Evolutionary conservation across 352 stramenopile genomes (phyloP).

Genomic region (Pythium plurisporium): DNA sequence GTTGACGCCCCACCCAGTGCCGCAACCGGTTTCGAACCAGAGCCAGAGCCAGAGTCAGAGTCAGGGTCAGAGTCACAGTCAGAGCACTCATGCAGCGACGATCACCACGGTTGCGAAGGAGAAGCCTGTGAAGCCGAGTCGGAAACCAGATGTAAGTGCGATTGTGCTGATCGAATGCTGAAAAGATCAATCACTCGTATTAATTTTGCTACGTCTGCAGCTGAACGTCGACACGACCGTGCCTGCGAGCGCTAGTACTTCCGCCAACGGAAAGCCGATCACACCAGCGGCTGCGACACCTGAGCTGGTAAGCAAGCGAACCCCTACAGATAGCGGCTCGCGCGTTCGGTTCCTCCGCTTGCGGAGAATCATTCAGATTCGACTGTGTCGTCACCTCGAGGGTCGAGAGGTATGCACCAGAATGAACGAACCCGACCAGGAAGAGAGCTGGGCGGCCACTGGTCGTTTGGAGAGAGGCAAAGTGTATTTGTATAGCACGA

Average conservation of each 20-base stretch:
- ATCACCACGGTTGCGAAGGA: background rate
- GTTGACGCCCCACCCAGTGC: background rate
- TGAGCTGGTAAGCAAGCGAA: conserved; percentile 23
- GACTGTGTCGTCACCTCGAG: conserved; percentile 62
- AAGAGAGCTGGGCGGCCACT: conserved; percentile 36
- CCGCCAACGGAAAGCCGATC: conserved; percentile 1
- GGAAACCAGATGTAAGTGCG: conserved; percentile 17
- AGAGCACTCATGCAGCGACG: background rate
- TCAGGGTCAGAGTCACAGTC: too few relatives aligned
- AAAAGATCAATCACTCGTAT: background rate
- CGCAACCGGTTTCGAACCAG: too few relatives aligned
- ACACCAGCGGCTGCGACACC: conserved; percentile 14
- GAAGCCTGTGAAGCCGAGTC: conserved; percentile 13
- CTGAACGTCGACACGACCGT: conserved; percentile 11
- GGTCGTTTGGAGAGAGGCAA: conserved; percentile 47
- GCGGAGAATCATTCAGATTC: conserved; percentile 64
- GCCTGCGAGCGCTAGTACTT: background rate
- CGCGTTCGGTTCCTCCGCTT: conserved; percentile 46
- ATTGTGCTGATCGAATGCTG: background rate
- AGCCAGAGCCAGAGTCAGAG: too few relatives aligned
- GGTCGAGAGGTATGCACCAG: conserved; percentile 46
- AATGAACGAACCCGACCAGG: conserved; percentile 16
- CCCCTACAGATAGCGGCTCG: conserved; percentile 22
- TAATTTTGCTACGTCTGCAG: background rate
- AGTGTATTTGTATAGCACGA: conserved; percentile 43